phyloP scores from a whole-genome alignment of 2,329 filamentous ascomycete species.

The Mollisiaceae sp. region DNA sequence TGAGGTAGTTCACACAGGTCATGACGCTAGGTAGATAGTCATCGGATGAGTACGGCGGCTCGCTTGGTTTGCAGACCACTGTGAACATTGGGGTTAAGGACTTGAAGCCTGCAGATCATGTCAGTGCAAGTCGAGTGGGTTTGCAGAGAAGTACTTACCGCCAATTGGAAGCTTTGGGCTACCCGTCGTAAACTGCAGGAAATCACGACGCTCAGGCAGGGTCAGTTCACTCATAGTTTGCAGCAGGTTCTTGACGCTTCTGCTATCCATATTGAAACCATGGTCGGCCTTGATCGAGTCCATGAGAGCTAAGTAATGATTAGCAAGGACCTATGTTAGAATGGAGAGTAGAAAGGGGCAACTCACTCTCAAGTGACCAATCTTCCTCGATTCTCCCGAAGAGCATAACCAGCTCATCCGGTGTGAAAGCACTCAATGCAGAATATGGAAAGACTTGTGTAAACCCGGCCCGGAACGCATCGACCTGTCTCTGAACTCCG shows the following conservation, averaged over 20 bases:
- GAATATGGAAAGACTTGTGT: constrained; percentile 96
- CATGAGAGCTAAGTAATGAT: constrained; percentile 71
- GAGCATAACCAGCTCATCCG: constrained; percentile 90
- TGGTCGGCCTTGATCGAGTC: constrained; percentile 99
- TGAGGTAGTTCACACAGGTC: constrained; percentile 99
- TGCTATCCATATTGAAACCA: constrained; percentile 98
- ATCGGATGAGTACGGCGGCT: constrained; percentile 89
- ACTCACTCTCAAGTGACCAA: constrained; percentile 95
- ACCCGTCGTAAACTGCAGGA: constrained; percentile 96
- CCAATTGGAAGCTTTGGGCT: constrained; percentile 98
- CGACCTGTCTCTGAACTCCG: constrained; percentile 86
- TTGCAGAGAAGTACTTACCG: constrained; percentile 61
- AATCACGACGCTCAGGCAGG: constrained; percentile 79
- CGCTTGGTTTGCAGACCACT: constrained; percentile 98
- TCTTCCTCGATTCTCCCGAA: constrained; percentile 94
- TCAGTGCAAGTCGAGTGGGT: constrained; percentile 42
- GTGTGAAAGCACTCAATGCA: constrained; percentile 90
- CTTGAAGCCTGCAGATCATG: constrained; percentile 76
- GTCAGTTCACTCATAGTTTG: constrained; percentile 92
- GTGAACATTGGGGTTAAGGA: constrained; percentile 98
- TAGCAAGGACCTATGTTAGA: constrained; percentile 20
- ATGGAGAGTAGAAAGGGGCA: constrained; percentile 1
- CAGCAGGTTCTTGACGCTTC: constrained; percentile 89
- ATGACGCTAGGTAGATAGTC: constrained; percentile 99
- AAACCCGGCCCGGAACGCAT: constrained; percentile 90